Evolutionary conservation across 208 protist genomes (phyloP).

Genomic region (Porcisia hertigi): DNA sequence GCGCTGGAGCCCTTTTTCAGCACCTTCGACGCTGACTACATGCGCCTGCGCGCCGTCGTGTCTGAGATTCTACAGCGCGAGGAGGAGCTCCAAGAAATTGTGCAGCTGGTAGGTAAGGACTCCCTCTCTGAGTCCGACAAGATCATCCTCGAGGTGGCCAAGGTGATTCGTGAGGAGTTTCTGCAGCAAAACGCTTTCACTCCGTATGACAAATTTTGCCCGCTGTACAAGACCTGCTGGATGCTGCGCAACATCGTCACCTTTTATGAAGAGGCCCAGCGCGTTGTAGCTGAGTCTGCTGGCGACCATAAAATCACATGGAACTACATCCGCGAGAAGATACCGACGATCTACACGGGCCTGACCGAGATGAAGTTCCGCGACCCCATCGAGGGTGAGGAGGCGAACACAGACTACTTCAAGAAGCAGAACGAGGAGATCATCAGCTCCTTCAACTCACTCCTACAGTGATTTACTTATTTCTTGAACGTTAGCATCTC

Average conservation of each 20-base stretch:
- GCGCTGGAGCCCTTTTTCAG: slow-evolving; percentile 98
- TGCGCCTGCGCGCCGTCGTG: slow-evolving; percentile 91
- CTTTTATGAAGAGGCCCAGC: slow-evolving; percentile 97
- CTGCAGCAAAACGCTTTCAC: slow-evolving; percentile 99
- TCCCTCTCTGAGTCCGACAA: slow-evolving; percentile 99
- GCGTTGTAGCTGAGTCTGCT: slow-evolving; percentile 84
- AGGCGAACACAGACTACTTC: slow-evolving; percentile 86
- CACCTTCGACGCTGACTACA: slow-evolving; percentile 95
- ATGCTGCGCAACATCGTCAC: slow-evolving; percentile 98
- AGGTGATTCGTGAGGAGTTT: slow-evolving; percentile 99
- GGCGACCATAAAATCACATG: slow-evolving; percentile 96
- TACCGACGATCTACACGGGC: slow-evolving; percentile 80
- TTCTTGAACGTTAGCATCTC: neutral
- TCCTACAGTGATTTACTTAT: slow-evolving; percentile 62
- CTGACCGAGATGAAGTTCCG: slow-evolving; percentile 94
- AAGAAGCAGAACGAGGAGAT: slow-evolving; percentile 92
- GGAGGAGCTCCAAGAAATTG: slow-evolving; percentile 99
- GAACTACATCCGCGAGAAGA: slow-evolving; percentile 94
- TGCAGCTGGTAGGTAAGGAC: slow-evolving; percentile 99
- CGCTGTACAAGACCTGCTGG: slow-evolving; percentile 98
- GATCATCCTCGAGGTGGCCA: slow-evolving; percentile 99
- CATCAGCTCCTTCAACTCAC: slow-evolving; percentile 74
- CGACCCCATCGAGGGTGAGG: slow-evolving; percentile 85
- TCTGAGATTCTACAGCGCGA: slow-evolving; percentile 98
- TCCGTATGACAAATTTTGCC: slow-evolving; percentile 97